phyloP scores from a whole-genome alignment of 768 basidiomycete genomes.

The Saitozyma podzolica region DNA sequence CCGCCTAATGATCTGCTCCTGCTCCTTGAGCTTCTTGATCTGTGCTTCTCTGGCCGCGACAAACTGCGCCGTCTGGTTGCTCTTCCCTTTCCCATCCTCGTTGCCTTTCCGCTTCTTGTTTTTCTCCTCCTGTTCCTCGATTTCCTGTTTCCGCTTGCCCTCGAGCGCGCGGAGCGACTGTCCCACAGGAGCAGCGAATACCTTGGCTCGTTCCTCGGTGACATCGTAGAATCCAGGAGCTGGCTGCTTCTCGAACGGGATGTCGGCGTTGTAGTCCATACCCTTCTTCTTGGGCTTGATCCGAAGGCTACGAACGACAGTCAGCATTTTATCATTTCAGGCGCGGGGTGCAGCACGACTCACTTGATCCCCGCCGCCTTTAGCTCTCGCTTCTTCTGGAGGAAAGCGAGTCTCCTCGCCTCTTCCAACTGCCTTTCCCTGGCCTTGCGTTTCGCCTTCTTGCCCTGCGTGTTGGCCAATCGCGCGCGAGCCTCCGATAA shows the following conservation, averaged over 20 bases:
- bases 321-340: not conserved
- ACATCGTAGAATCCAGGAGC: slow-evolving; percentile 97
- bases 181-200: slow-evolving; percentile 81
- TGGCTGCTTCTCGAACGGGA: slow-evolving; percentile 96
- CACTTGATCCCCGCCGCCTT: slow-evolving; percentile 98
- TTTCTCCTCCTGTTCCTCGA: slow-evolving; percentile 81
- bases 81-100: slow-evolving; percentile 65
- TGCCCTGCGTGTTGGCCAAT: slow-evolving; percentile 97
- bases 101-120: slow-evolving; percentile 78
- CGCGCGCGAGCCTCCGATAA: slow-evolving; percentile 96
- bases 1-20: slow-evolving; percentile 87
- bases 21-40: slow-evolving; percentile 96
- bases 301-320: slow-evolving; percentile 65
- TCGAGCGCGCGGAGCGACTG: slow-evolving; percentile 87
- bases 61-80: slow-evolving; percentile 73
- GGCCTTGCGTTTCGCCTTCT: slow-evolving; percentile 98
- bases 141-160: slow-evolving; percentile 90
- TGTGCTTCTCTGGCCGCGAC: slow-evolving; percentile 96
- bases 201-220: slow-evolving; percentile 83
- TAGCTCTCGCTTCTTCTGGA: slow-evolving; percentile 96
- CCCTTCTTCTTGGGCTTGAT: slow-evolving; percentile 93
- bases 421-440: slow-evolving; percentile 96
- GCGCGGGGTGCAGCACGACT: slow-evolving; percentile 32
- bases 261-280: slow-evolving; percentile 99
- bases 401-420: slow-evolving; percentile 84